Evolutionary conservation across 441 rosid genomes (phyloP), one percentile per base, ranked within the genome.

Genomic region (Manihot esculenta): DNA sequence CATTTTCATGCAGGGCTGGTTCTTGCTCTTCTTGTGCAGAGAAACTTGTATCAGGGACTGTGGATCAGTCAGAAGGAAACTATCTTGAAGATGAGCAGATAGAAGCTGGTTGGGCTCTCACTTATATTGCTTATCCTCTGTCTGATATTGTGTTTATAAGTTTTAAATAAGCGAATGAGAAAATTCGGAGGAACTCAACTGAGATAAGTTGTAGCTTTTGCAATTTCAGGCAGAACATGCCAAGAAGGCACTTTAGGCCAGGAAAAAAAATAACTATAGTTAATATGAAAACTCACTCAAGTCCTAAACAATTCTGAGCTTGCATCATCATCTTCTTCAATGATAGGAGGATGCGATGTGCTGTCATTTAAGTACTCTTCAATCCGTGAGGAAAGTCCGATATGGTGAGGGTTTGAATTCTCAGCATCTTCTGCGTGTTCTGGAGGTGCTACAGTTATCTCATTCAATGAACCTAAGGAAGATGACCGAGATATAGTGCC

Each of bases 1-100:
- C 99, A 1, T 95, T 87, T 94, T 91, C 97, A 0, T 95, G 99
- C 86, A 81, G 97, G 71, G 98, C 97, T 1, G 97, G 98, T 21
- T 78, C 98, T 27, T 95, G 99, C 84, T 91, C 98, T 6, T 84
- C 93, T n/a, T 95, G 98, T 55, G 93, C 93, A 0, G 97, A 94
- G 5, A 89, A 84, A 65, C 53, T 95, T 7, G 42, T 69, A 1
- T 7, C 42, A 2, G 99, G 97, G 0, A 0, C 13, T 0, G 85
- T 94, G 58, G 97, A 94, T 49, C 99, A 94, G 75, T 85, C 93
- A n/a, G 99, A 92, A 66, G 82, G 81, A 17, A 82, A 86, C 78
- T 94, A 89, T 86, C 97, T 94, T 18, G 96, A 92, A 20, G 96
- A 92, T 64, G 94, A 83, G 0, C 97, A 92, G 84, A 47, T 89